Evolutionary conservation across 495 filamentous ascomycete species (phyloP).

Genomic region (Hypoxylon fuscum): DNA sequence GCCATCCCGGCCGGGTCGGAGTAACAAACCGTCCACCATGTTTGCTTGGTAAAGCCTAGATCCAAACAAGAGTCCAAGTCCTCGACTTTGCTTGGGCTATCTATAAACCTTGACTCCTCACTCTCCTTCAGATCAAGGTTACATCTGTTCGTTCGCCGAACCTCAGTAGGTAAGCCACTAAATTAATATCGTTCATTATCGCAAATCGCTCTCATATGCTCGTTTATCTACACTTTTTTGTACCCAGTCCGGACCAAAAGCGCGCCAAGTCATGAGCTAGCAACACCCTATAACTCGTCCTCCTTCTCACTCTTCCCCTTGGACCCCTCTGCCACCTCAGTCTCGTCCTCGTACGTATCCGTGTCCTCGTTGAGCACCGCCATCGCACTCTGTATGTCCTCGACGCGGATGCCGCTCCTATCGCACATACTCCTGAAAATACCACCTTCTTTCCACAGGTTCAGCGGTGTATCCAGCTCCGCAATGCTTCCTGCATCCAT

Average conservation of each 20-base stretch:
- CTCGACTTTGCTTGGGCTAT: too few relatives aligned
- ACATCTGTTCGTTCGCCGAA: too few relatives aligned
- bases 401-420: constrained; percentile 78
- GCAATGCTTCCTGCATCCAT: constrained; percentile 90
- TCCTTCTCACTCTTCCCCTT: constrained; percentile 9
- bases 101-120: too few relatives aligned
- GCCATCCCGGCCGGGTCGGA: too few relatives aligned
- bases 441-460: constrained; percentile 71
- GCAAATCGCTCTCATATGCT: too few relatives aligned
- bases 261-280: background rate
- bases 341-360: constrained; percentile 10
- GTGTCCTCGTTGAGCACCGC: constrained; percentile 14
- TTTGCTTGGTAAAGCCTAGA: too few relatives aligned
- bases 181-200: too few relatives aligned
- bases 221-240: background rate
- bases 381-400: constrained; percentile 67
- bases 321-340: background rate
- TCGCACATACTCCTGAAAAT: constrained; percentile 96
- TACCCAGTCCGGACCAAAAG: background rate
- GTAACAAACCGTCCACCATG: too few relatives aligned
- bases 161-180: too few relatives aligned
- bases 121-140: too few relatives aligned
- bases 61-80: too few relatives aligned
- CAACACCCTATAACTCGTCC: constrained; percentile 12
- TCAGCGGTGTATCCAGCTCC: constrained; percentile 80